Evolutionary conservation across 305 asterid species (phyloP), one percentile per base, ranked within the genome.

Genomic region (Solanum hybrid): DNA sequence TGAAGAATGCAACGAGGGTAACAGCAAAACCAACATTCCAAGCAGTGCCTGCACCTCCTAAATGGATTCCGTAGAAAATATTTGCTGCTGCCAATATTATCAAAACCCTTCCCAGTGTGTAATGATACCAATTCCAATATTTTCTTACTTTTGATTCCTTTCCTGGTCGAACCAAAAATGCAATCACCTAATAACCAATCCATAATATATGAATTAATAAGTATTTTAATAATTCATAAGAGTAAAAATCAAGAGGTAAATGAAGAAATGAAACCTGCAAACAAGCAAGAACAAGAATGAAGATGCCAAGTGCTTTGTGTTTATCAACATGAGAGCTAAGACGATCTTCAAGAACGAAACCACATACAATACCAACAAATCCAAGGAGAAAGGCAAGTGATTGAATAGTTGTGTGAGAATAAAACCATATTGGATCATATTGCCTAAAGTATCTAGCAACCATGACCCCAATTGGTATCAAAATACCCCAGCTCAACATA

Each of bases 41-140:
- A 1, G 90, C 76, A 5, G 91, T 89, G 26, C 98, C 99, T 2
- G 93, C 97, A 5, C 89, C 76, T 9, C 92, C 95, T 37, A 97
- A 91, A 89, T 92, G 95, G 83, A 97, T 95, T 41, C 99, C 99
- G 10, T 95, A 95, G 89, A 96, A 97, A 83, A 97, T 95, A 89
- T 97, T 97, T 4, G 90, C 75, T 2, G 91, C 95, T 0, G 98
- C 98, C 89, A 95, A 87, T 14, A 96, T 9, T 85, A 96, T 91
- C 70, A 96, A 38, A 29, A 72, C 11, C 80, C 98, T 92, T 70
- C 99, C 98, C 65, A 94, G 91, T 0, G 88, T 90, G 13, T 72
- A 83, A 93, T 96, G 99, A 39, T 96, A 96, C 98, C 97, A 96
- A 89, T 95, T 96, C 99, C 99, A 96, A 26, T 95, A 96, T 27